A percentile compares a stretch with the other conserved stretches of the same genome.
phyloP scores from a whole-genome alignment of 495 filamentous ascomycete species.

The Daldinia decipiens region DNA sequence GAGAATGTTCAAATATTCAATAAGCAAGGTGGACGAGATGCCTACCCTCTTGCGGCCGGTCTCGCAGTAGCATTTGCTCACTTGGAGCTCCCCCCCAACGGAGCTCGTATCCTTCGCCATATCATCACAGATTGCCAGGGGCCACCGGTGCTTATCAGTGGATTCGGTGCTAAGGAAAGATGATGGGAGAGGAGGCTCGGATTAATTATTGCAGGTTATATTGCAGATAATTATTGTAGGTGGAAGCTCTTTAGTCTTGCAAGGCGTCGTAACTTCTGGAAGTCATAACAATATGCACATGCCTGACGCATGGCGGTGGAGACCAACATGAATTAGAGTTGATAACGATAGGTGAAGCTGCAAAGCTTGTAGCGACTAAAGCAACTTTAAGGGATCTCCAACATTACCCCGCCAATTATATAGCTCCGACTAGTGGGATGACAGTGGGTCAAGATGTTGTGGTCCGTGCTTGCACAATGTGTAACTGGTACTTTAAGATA shows the following conservation, averaged over 20 bases:
- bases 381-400: constrained; percentile 18
- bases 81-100: constrained; percentile 35
- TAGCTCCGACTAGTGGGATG: neutral
- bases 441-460: neutral
- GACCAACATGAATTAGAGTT: constrained; percentile 3
- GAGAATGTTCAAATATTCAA: neutral
- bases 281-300: constrained; percentile 4
- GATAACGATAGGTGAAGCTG: constrained; percentile 34
- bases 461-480: neutral
- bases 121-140: constrained; percentile 18
- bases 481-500: neutral
- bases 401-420: constrained; percentile 20
- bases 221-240: neutral
- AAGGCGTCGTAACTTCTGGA: constrained; percentile 3
- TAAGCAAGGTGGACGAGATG: neutral
- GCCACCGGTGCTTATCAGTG: neutral
- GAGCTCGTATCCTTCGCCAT: constrained; percentile 34
- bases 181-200: neutral
- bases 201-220: too few relatives aligned
- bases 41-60: constrained; percentile 46
- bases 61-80: constrained; percentile 40
- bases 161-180: neutral
- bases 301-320: constrained; percentile 7
- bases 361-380: neutral
- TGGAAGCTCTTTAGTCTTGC: neutral